A percentile compares a stretch with the other conserved stretches of the same genome.
These are phyloP conservation scores for Cladosporium cucumerinum DNA, from an alignment of 2,329 filamentous ascomycete species.

Conservation along the genomic window DNA sequence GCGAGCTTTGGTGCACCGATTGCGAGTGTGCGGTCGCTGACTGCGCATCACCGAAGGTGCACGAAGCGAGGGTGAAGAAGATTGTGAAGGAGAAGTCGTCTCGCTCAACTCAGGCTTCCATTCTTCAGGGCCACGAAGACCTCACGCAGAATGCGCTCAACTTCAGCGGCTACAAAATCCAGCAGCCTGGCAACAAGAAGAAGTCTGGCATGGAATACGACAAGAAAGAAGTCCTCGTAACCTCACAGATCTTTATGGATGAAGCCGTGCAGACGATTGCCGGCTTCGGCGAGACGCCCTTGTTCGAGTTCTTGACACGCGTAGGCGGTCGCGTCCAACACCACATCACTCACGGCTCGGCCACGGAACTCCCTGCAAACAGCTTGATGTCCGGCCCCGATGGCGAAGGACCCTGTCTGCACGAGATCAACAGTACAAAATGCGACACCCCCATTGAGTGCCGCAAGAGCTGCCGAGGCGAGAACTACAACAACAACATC, in stretches of 20 bases:
- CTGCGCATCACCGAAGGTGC: neutral
- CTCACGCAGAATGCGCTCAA: neutral
- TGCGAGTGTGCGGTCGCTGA: neutral
- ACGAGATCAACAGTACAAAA: neutral
- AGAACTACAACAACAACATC: neutral
- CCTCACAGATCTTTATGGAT: neutral
- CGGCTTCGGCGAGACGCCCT: neutral
- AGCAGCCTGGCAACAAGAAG: neutral
- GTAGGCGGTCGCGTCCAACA: neutral
- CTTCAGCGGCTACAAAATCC: neutral
- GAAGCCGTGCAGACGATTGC: neutral
- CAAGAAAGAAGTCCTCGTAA: neutral
- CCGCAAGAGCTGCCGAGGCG: neutral
- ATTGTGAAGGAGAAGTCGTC: neutral
- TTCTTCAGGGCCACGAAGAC: slow-evolving; percentile 7
- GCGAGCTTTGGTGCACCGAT: neutral
- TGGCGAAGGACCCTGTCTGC: neutral
- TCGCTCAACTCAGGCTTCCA: neutral
- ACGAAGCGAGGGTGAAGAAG: neutral
- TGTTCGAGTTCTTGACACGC: neutral
- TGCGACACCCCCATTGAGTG: neutral
- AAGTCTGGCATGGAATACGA: neutral
- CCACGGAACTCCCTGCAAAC: neutral
- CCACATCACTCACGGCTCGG: neutral
- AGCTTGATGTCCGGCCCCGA: neutral